Evolutionary conservation across 805 yeast species (phyloP), one percentile per base, ranked within the genome.

Genomic region (Metschnikowia noctiluminum): DNA sequence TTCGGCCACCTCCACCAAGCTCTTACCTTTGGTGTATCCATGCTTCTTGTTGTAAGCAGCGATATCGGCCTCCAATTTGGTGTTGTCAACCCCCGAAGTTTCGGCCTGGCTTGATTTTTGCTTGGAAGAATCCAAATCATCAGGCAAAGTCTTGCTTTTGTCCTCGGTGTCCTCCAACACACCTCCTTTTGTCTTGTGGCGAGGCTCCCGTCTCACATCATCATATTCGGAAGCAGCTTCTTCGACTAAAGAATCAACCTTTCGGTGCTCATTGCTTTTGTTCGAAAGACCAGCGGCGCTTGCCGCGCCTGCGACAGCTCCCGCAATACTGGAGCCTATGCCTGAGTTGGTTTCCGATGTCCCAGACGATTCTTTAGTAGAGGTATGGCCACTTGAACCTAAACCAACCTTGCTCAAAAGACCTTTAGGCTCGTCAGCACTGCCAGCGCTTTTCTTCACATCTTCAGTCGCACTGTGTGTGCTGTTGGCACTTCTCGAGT

Each of bases 1-100:
- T 38, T 60, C 67, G 15, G 70, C 70, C 15, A 59, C 56, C 36
- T 66, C 66, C 27, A 66, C 50, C 52, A 66, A 56, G 27, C 65
- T 58, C 39, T 58, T 54, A 30, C 62, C 62, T 43, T 52, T 46
- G 32, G 44, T 54, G 46, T 49, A 46, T 7, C 66, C 65, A 37
- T 58, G 64, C 54, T 63, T 53, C 56, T 58, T 64, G 57, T 66
- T 66, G 58, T 63, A 53, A 7, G 61, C 59, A 14, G 56, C 60
- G 30, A 64, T 58, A 14, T 58, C 62, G 2, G 46, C 58, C 43
- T 65, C 69, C 39, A 58, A 42, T 32, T 51, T 46, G n/a, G 47
- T 53, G 55, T 46, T 56, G 41, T 51, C 54, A 30, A 45, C 43
- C 6, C 48, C 51, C 21, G 39, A 27, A 6, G 42, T 41, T 7